These are phyloP conservation scores for Aspergillus neotritici DNA, from an alignment of 2,329 filamentous ascomycete species.

Conservation along the genomic window DNA sequence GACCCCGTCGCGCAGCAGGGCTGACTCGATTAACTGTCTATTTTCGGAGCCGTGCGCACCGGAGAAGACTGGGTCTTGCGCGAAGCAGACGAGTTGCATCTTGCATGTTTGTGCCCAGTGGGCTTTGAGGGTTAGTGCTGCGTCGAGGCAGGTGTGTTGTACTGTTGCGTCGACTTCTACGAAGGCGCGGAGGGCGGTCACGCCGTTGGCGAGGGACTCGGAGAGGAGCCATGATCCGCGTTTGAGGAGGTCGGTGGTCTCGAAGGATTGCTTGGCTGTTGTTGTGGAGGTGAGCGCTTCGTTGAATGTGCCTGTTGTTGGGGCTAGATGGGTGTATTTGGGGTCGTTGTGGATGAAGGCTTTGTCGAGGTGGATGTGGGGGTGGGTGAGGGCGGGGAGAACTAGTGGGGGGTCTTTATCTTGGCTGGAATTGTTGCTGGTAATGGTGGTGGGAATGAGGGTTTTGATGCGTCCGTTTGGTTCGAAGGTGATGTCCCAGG, in stretches of 20 bases:
- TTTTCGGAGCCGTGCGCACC: slow-evolving; percentile 49
- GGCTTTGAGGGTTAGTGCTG: slow-evolving; percentile 53
- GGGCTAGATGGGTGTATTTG: slow-evolving; percentile 54
- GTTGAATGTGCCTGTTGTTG: slow-evolving; percentile 54
- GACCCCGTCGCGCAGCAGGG: slow-evolving; percentile 38
- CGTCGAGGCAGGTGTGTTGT: slow-evolving; percentile 51
- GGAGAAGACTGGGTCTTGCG: slow-evolving; percentile 63
- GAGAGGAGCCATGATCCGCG: slow-evolving; percentile 61
- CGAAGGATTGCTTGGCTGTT: slow-evolving; percentile 60
- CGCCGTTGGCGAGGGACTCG: slow-evolving; percentile 58
- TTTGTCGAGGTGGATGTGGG: slow-evolving; percentile 65
- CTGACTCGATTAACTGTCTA: slow-evolving; percentile 44
- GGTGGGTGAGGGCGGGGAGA: slow-evolving; percentile 60
- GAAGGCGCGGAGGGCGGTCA: slow-evolving; percentile 65
- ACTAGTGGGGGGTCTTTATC: slow-evolving; percentile 21
- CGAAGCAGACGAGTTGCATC: slow-evolving; percentile 65
- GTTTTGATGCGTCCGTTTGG: not conserved
- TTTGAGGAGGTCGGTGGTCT: slow-evolving; percentile 55
- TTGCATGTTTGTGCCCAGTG: slow-evolving; percentile 50
- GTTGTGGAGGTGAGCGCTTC: slow-evolving; percentile 59
- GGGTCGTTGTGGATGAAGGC: slow-evolving; percentile 35
- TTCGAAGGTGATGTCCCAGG: slow-evolving; percentile 31
- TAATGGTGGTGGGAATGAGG: slow-evolving; percentile 13
- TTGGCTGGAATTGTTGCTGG: slow-evolving; percentile 16
- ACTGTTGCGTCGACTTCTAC: slow-evolving; percentile 65